phyloP scores from a whole-genome alignment of 257 asterid genomes.

The Solanum okadae region DNA sequence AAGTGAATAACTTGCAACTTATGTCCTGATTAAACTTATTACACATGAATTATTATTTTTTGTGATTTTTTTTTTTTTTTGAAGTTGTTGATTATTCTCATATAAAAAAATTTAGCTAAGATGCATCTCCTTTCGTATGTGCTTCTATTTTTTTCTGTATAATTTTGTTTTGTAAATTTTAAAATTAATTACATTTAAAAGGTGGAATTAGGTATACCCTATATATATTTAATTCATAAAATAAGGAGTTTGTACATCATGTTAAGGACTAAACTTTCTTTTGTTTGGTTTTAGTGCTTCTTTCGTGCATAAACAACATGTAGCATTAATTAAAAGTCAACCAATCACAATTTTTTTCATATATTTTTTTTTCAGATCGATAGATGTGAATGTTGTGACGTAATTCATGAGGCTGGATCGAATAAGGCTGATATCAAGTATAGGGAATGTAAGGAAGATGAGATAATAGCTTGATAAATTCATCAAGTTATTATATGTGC shows the following conservation, averaged over 20 bases:
- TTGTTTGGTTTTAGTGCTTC: background rate
- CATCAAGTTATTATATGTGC: background rate
- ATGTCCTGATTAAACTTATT: background rate
- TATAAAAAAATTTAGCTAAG: background rate
- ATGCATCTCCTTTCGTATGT: background rate
- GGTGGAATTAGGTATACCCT: background rate
- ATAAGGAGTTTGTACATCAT: background rate
- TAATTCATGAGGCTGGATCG: background rate
- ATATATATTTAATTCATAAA: background rate
- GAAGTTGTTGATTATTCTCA: background rate
- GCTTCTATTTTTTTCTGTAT: background rate
- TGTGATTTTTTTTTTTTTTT: background rate
- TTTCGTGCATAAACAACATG: background rate
- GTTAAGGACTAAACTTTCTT: background rate
- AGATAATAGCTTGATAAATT: conserved; percentile 14
- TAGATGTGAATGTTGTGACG: conserved; percentile 30
- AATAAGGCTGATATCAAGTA: background rate
- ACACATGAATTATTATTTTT: background rate
- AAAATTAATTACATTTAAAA: background rate
- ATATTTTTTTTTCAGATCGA: conserved; percentile 4
- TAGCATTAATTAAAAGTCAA: background rate
- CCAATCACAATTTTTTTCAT: background rate
- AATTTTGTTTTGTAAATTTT: background rate
- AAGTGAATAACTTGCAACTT: background rate
- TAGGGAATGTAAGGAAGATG: conserved; percentile 18